These are phyloP conservation scores for Tylopilus sp. DNA, from an alignment of 1,284 basidiomycete species.

Conservation along the genomic window DNA sequence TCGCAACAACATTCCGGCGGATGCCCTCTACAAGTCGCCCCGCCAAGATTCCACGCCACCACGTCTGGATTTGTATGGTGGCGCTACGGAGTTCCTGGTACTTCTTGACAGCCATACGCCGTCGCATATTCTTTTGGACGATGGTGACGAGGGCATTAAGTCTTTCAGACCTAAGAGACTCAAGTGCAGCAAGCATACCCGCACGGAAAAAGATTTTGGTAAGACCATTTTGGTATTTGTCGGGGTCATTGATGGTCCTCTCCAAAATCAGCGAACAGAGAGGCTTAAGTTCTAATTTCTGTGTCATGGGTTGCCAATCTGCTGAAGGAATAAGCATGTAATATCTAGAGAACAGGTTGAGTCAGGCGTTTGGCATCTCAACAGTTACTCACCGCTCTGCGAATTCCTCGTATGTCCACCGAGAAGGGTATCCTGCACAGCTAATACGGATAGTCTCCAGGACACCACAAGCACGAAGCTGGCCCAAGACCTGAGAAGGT, in stretches of 20 bases:
- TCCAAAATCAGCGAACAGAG: constrained; percentile 88
- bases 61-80: constrained; percentile 86
- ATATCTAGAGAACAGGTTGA: constrained; percentile 56
- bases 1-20: constrained; percentile 72
- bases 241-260: constrained; percentile 84
- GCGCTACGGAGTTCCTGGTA: constrained; percentile 73
- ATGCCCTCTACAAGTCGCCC: constrained; percentile 68
- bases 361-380: not conserved
- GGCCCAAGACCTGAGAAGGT: constrained; percentile 93
- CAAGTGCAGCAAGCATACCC: constrained; percentile 97
- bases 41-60: constrained; percentile 88
- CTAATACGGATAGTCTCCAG: constrained; percentile 98
- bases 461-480: constrained; percentile 97
- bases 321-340: constrained; percentile 93
- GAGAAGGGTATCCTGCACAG: constrained; percentile 98
- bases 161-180: constrained; percentile 83
- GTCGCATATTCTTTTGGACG: constrained; percentile 95
- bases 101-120: constrained; percentile 78
- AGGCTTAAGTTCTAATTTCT: constrained; percentile 71
- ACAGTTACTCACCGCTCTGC: constrained; percentile 78
- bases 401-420: constrained; percentile 99
- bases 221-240: constrained; percentile 96
- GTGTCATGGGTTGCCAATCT: constrained; percentile 81
- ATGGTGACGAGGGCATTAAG: constrained; percentile 91
- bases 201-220: constrained; percentile 99